Conservation (phyloP, 805 yeast genomes). For the Hanseniaspora valbyensis region DNA sequence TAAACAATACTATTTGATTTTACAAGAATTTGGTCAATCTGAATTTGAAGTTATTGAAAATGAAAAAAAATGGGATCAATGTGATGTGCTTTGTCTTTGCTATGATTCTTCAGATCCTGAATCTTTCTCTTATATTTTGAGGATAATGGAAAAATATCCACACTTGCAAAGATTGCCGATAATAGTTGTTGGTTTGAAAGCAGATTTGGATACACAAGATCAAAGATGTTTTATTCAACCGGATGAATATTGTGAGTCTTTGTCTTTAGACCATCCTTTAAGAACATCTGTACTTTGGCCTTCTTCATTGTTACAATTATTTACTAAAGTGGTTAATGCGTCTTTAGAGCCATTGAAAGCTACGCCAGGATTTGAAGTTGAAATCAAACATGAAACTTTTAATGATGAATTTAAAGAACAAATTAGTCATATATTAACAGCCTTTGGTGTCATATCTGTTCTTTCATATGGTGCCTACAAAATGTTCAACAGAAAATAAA, state of each 20-base stretch:
- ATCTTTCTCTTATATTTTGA: constrained; percentile 72
- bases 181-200: constrained; percentile 83
- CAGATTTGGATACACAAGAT: constrained; percentile 91
- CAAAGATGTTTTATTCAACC: constrained; percentile 82
- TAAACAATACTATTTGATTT: constrained; percentile 80
- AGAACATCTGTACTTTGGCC: constrained; percentile 90
- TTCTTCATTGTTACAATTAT: constrained; percentile 70
- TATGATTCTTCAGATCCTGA: constrained; percentile 96
- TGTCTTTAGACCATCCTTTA: constrained; percentile 66
- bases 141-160: constrained; percentile 50
- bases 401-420: constrained; percentile 42
- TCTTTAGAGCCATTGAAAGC: constrained; percentile 68
- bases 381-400: constrained; percentile 34
- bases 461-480: constrained; percentile 58
- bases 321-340: constrained; percentile 78
- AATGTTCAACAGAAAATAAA: constrained; percentile 17
- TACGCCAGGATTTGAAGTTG: constrained; percentile 69
- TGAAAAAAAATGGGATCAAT: constrained; percentile 54
- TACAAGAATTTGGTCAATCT: constrained; percentile 81
- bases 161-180: constrained; percentile 59
- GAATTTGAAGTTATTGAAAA: constrained; percentile 76
- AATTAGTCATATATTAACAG: constrained; percentile 54
- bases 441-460: constrained; percentile 53
- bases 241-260: constrained; percentile 62
- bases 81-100: constrained; percentile 81